Conservation (phyloP, 2,329 filamentous ascomycete genomes). For the Peltaster fructicola region DNA sequence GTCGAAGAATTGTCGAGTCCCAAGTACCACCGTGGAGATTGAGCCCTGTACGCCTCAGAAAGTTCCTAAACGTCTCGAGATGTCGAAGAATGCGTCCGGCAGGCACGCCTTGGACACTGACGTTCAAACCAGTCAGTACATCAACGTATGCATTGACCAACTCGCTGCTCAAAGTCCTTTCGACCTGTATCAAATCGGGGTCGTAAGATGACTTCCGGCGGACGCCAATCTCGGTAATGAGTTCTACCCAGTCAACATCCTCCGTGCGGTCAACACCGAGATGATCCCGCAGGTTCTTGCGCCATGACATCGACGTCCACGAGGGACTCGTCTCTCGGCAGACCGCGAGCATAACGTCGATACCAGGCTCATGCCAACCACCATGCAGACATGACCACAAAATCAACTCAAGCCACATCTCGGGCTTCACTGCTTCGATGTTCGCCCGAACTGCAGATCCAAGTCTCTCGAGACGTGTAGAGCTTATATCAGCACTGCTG, state of each 20-base stretch:
- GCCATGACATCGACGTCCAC: constrained; percentile 25
- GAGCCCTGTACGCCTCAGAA: constrained; percentile 21
- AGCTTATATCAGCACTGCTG: no score
- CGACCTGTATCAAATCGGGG: no score
- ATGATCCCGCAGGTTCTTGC: constrained; percentile 23
- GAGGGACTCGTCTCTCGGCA: constrained; percentile 5
- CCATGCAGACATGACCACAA: constrained; percentile 34
- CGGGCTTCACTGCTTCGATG: constrained; percentile 19
- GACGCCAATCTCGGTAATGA: no score
- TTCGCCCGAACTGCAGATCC: no score
- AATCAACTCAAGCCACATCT: constrained; percentile 35
- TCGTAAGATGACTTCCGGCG: no score
- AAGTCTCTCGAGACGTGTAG: no score
- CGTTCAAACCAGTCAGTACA: constrained; percentile 27
- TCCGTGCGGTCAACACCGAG: constrained; percentile 10
- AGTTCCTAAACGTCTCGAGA: constrained; percentile 19
- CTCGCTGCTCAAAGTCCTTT: constrained; percentile 39
- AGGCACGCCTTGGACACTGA: constrained; percentile 25
- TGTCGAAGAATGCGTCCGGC: constrained; percentile 18
- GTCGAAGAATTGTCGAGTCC: constrained; percentile 31
- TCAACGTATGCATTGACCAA: constrained; percentile 38
- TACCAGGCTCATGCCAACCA: constrained; percentile 27
- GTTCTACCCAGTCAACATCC: constrained; percentile 13
- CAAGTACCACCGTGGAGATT: constrained; percentile 25
- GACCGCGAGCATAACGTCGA: constrained; percentile 21